Base-by-base conservation (phyloP, 257 asterid genomes). In the Ballota nigra region DNA sequence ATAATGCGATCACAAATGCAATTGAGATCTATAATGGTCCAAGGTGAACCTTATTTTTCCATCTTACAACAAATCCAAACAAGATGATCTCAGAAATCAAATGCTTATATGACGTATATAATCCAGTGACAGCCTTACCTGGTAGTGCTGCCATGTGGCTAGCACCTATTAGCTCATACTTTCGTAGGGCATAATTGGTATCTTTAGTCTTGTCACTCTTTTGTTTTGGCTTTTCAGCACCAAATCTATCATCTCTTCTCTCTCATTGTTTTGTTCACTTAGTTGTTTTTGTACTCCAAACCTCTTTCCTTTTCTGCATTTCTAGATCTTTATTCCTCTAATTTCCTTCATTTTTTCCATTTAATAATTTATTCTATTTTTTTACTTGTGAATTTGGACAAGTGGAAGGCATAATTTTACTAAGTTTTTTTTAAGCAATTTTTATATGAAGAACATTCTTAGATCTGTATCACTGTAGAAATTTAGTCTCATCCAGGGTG, bases 1-100 rank as follows among this genome's bases (percentile, higher is more conserved):
- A 86, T 66, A 86, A 86, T 67, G 91, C 91, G 24, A 83, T 86
- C 62, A 86, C 88, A 36, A 86, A 86, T 73, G 91, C 86, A 40
- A 76, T 86, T 10, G 91, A 86, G 72, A 86, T 85, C 40, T 86
- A 83, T 80, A 81, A 81, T 68, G 69, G 76, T 74, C 84, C 78
- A 61, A 82, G 89, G 89, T 83, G 49, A 45, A 73, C 67, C 51
- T 58, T 65, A 65, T 53, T 74, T 63, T 28, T 70, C 70, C 49
- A 58, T 70, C 38, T 57, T 33, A 57, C 11, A n/a, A 58, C 40
- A 16, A 69, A 61, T 43, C 45, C 15, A 65, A 31, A 10, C 16
- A 33, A 22, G 51, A 31, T 18, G 73, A 68, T 34, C 34, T 31
- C 28, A 51, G 38, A 16, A n/a, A 52, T 29, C 6, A 15, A 64